phyloP scores from a whole-genome alignment of 2,329 filamentous ascomycete genomes.

The Clonostachys sp. region DNA sequence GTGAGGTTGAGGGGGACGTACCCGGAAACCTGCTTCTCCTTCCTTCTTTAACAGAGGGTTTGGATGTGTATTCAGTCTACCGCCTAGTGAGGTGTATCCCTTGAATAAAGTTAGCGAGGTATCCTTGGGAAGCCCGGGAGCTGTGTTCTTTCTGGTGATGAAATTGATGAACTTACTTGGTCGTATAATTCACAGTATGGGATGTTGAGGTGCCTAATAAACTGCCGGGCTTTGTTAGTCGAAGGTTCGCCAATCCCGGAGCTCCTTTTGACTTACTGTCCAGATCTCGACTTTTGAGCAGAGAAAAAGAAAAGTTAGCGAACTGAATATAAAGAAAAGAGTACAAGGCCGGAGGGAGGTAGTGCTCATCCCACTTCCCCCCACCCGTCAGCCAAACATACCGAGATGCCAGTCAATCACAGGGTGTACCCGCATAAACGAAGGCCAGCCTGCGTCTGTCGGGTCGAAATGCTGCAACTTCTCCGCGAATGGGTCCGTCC shows the following conservation, averaged over 20 bases:
- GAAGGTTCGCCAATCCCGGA: background rate
- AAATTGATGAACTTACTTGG: slow-evolving; percentile 20
- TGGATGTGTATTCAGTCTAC: slow-evolving; percentile 80
- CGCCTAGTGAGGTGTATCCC: slow-evolving; percentile 90
- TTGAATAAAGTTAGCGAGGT: slow-evolving; percentile 5
- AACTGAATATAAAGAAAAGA: background rate
- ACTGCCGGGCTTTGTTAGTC: slow-evolving; percentile 38
- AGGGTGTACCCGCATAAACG: slow-evolving; percentile 89
- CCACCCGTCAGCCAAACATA: slow-evolving; percentile 2
- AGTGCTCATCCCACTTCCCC: background rate
- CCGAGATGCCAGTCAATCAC: slow-evolving; percentile 96
- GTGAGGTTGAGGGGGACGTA: no score
- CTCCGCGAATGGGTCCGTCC: slow-evolving; percentile 88
- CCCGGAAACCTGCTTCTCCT: background rate
- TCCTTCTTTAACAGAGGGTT: slow-evolving; percentile 53
- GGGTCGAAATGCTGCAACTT: slow-evolving; percentile 75
- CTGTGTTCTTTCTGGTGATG: background rate
- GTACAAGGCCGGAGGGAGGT: no score
- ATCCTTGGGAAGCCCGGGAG: background rate
- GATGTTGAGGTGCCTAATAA: slow-evolving; percentile 73
- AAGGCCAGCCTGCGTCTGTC: slow-evolving; percentile 86
- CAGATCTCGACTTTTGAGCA: slow-evolving; percentile 66
- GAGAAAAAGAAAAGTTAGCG: background rate
- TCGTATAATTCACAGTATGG: slow-evolving; percentile 88
- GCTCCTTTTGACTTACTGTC: slow-evolving; percentile 58